Evolutionary conservation across 2,329 filamentous ascomycete genomes (phyloP).

Genomic region (Penicillium sp.): DNA sequence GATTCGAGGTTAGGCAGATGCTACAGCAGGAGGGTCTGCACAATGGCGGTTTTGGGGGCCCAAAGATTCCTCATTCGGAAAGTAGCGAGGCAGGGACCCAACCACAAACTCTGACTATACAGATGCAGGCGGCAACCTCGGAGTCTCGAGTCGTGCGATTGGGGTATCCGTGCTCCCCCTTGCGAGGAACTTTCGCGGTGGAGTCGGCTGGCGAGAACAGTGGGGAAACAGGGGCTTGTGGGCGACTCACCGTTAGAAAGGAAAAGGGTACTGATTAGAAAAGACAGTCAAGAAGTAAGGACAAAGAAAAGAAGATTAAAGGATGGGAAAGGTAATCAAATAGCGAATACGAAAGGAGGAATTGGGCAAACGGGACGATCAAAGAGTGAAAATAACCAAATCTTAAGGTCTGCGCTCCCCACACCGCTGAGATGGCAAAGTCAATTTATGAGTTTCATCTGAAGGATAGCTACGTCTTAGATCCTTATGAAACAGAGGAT

Average conservation of each 20-base stretch:
- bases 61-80: constrained; percentile 5
- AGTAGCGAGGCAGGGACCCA: constrained; percentile 6
- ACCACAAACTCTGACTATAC: neutral
- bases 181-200: constrained; percentile 27
- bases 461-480: neutral
- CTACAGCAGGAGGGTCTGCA: neutral
- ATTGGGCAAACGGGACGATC: neutral
- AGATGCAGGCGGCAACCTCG: neutral
- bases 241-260: constrained; percentile 15
- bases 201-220: constrained; percentile 33
- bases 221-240: constrained; percentile 25
- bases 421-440: constrained; percentile 4
- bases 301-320: neutral
- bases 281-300: constrained; percentile 2
- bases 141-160: constrained; percentile 9
- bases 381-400: neutral
- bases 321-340: neutral
- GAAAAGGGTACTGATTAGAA: constrained; percentile 1
- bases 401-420: constrained; percentile 1
- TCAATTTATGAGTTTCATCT: constrained; percentile 1
- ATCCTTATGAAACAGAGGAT: neutral
- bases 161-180: constrained; percentile 23
- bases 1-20: neutral
- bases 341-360: neutral
- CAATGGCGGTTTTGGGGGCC: constrained; percentile 2